Base-by-base conservation (phyloP, 305 asterid genomes). In the Fraxinus platypoda region DNA sequence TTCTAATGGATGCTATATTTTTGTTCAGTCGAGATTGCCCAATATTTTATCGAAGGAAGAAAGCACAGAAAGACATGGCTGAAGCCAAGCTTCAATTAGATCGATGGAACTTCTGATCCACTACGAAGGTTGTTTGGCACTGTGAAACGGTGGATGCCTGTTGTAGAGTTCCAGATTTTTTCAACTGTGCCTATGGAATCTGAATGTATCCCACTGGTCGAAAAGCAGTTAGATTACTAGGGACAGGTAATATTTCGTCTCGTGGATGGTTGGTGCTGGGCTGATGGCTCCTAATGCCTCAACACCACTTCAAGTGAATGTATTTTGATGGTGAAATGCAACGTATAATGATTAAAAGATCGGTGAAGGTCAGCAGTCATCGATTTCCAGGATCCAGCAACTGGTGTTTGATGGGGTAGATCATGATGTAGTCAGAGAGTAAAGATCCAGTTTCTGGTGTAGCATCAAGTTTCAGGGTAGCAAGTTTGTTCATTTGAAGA, bases 1-100 rank as follows among this genome's bases (percentile, higher is more conserved):
- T 70, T 87, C 88, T 90, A 81, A 87, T 70, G 79, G 75, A 41
- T 84, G 70, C 68, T 81, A 76, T 87, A 19, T 85, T 74, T 30
- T 74, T 81, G 19, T 17, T 26, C 90, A 96, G 99, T 86, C 99
- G 99, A 77, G 99, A 94, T 85, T 96, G 99, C 75, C 99, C 99
- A 76, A 96, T 96, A 85, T 96, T 96, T 86, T 96, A 96, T 81
- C 95, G 99, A 85, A 91, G 99, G 88, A 96, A 96, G 87, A 96
- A 96, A 83, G 99, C 98, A 38, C 99, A 96, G 89, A 96, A 96
- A 83, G 99, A 96, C 88, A 93, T 96, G 99, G 97, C 95, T 71
- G 99, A 93, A 90, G 99, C 99, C 77, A 93, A 87, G 92, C 52
- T 84, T 80, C 98, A 96, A 86, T 80, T 96, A 81, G 97, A 96